Evolutionary conservation across 768 basidiomycete genomes (phyloP).

Genomic region (Podaxis sp.): DNA sequence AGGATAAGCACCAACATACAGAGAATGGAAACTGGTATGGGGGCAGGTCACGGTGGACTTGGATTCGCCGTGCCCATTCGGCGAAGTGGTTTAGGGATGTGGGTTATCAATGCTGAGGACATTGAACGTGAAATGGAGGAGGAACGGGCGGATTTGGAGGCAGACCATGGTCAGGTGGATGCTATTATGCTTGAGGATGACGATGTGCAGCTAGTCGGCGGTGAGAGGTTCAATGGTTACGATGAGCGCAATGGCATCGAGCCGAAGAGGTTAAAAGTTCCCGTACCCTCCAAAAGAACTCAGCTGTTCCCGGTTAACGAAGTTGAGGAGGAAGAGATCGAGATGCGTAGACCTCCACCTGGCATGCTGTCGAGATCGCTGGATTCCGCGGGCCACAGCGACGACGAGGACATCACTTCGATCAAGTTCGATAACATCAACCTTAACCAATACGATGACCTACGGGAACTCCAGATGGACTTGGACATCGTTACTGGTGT

Average conservation of each 20-base stretch:
- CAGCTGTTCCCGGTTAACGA: slow-evolving; percentile 39
- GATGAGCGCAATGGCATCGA: slow-evolving; percentile 11
- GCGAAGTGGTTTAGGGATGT: slow-evolving; percentile 6
- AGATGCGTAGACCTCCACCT: not conserved
- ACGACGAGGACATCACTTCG: slow-evolving; percentile 12
- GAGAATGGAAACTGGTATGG: slow-evolving; percentile 4
- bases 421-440: slow-evolving; percentile 1
- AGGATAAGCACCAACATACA: not conserved
- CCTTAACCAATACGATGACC: slow-evolving; percentile 10
- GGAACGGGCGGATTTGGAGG: not conserved
- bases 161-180: not conserved
- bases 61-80: slow-evolving; percentile 9
- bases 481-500: slow-evolving; percentile 5
- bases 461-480: slow-evolving; percentile 12
- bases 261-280: not conserved
- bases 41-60: slow-evolving; percentile 5
- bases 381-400: slow-evolving; percentile 14
- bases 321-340: slow-evolving; percentile 25
- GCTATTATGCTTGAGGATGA: slow-evolving; percentile 9
- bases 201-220: slow-evolving; percentile 2
- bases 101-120: slow-evolving; percentile 6
- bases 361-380: not conserved
- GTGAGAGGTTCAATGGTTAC: slow-evolving; percentile 3
- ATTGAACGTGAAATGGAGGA: not conserved
- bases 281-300: not conserved